phyloP scores from a whole-genome alignment of 2,329 filamentous ascomycete genomes.

The Zymoseptoria ardabiliae region DNA sequence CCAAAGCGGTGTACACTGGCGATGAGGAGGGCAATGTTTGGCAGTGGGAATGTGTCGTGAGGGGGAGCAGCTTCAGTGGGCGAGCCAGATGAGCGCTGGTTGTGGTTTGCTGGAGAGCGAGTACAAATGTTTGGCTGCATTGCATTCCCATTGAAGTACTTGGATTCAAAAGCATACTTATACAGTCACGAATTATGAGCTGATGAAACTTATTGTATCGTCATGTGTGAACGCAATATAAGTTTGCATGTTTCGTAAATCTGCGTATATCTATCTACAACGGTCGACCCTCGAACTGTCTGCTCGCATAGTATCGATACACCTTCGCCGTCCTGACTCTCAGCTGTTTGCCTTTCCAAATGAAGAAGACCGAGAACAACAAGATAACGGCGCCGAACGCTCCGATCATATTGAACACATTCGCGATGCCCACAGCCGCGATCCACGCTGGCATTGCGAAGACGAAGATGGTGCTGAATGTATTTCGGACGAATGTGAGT shows the following conservation, averaged over 20 bases:
- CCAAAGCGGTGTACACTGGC: slow-evolving; percentile 80
- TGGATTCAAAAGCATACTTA: not conserved
- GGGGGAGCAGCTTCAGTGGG: slow-evolving; percentile 11
- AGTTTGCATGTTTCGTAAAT: not conserved
- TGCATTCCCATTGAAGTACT: not conserved
- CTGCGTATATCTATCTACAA: slow-evolving; percentile 6
- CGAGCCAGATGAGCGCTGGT: slow-evolving; percentile 10
- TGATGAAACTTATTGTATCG: not conserved
- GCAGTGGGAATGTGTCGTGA: slow-evolving; percentile 31
- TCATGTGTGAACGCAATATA: not conserved
- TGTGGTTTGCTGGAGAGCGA: not conserved
- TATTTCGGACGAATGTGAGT: slow-evolving; percentile 41
- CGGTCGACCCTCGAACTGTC: slow-evolving; percentile 27
- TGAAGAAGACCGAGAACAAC: slow-evolving; percentile 23
- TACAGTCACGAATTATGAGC: not conserved
- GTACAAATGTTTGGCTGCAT: not conserved
- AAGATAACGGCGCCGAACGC: slow-evolving; percentile 30
- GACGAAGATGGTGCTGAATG: slow-evolving; percentile 39
- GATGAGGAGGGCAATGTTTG: slow-evolving; percentile 82
- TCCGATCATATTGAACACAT: slow-evolving; percentile 37
- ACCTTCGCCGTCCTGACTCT: slow-evolving; percentile 26
- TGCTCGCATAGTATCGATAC: slow-evolving; percentile 32
- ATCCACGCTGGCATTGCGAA: slow-evolving; percentile 42
- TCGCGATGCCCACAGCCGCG: slow-evolving; percentile 31
- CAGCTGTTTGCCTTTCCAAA: slow-evolving; percentile 31